Evolutionary conservation across 352 stramenopile species (phyloP), one percentile per base, ranked within the genome.

Genomic region (Thalassiosira allenii): DNA sequence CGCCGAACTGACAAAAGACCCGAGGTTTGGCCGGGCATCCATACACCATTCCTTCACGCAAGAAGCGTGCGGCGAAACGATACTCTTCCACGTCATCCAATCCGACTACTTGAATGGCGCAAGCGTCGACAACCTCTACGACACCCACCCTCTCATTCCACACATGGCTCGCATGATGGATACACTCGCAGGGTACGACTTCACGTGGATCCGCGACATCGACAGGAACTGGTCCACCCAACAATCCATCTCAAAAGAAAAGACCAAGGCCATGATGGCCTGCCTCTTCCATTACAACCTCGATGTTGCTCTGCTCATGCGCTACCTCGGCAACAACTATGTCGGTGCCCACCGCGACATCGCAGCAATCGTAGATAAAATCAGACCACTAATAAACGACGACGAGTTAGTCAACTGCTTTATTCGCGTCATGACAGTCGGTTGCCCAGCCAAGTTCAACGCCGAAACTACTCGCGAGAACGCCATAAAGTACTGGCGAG

Each of bases 201-300:
- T 78, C 44, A 1, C 0, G 20, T 70, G 44, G 27, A 25, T 72
- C 9, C 2, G 32, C 3, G 11, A 2, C 2, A 53, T 44, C 30
- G 41, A 72, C 14, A 3, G 2, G 14, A 14, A 51, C 8, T 78
- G 57, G 56, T 2, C 23, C 0, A n/a, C 3, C 1, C 57, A 70
- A 40, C 17, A 17, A 14, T 49, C 6, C 12, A 59, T 70, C 2
- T 9, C 1, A 11, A 9, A 2, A 32, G n/a, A 53, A 12, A 57
- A 29, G 33, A 0, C 3, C 8, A 30, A 47, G 1, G 29, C 27
- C 1, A 44, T 68, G 32, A 22, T 63, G 0, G 43, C 58, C 2
- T 43, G 20, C 5, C 37, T 79, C 14, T 62, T 79, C 17, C 37
- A 79, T 23, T 72, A 51, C 27, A 49, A 66, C 8, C 8, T 71